Base-by-base conservation (phyloP, 768 basidiomycete species). In the Collybia sp. region DNA sequence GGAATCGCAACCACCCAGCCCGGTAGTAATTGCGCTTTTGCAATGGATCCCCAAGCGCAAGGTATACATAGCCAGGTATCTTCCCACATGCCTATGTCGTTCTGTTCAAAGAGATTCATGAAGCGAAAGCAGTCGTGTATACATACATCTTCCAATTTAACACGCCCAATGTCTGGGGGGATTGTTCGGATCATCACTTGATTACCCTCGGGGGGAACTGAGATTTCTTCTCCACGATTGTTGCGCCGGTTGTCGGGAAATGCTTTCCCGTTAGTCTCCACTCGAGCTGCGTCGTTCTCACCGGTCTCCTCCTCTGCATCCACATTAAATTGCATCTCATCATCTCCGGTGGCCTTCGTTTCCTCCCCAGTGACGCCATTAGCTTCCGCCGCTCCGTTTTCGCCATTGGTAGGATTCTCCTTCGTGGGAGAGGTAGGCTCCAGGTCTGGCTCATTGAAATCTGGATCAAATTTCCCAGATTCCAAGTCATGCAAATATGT, bases 111-210 rank as follows among this genome's bases (percentile, higher is more conserved):
- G 41, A 32, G 42, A 18, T 42, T 50, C 32, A 12, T 44, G 37
- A 17, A 33, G 18, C 40, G 31, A 51, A 39, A 13, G 34, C 37
- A 31, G 45, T 48, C 44, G 43, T n/a, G n/a, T n/a, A n/a, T 39
- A 65, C 77, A 47, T 48, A 94, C 93, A 66, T 91, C 88, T 70
- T 97, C 93, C 31, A 97, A 73, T 58, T 91, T 93, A 41, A 86
- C 69, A 30, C 93, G 83, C 25, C 89, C 88, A 56, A 93, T 93
- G 53, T 93, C 89, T 18, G 93, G 93, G 40, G 93, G 93, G 52
- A 96, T 93, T 13, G 92, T 93, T 48, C 93, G 83, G 59, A 96
- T 93, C 81, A 94, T 93, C 45, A 96, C 83, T 59, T 96, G 87
- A 55, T 89, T 90, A 17, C 88, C 89, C 56, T 92, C 88, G 12